These are phyloP conservation scores for Angomonas desouzai DNA, from an alignment of 208 protist species.

Conservation along the genomic window DNA sequence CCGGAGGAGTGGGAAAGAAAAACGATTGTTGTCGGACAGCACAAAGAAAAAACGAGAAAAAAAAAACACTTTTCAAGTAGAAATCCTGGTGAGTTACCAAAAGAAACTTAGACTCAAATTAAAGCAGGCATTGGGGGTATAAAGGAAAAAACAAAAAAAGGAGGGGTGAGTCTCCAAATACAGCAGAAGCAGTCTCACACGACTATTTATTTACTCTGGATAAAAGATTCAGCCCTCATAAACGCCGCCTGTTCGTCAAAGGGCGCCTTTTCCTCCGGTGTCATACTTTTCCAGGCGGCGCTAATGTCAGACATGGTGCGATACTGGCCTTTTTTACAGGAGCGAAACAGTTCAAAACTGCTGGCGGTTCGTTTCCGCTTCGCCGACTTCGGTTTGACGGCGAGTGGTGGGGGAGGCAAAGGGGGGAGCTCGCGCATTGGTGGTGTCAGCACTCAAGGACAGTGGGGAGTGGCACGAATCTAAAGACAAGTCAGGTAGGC, in stretches of 20 bases:
- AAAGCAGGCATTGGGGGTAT: no score
- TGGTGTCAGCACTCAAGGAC: neutral
- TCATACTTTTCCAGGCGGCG: slow-evolving; percentile 7
- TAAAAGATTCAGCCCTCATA: slow-evolving; percentile 3
- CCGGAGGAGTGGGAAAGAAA: no score
- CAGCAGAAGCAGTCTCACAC: no score
- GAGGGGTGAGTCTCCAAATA: neutral
- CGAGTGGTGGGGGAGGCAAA: neutral
- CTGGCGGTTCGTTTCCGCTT: neutral
- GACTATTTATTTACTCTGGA: neutral
- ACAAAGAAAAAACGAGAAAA: no score
- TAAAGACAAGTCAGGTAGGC: neutral
- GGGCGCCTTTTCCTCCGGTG: slow-evolving; percentile 2
- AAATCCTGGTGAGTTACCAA: no score
- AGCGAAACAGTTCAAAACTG: neutral
- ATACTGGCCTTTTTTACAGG: neutral
- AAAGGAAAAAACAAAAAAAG: slow-evolving; percentile 5
- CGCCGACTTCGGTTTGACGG: neutral
- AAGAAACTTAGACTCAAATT: no score
- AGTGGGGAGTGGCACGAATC: no score
- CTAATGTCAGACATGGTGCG: neutral
- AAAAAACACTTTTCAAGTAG: no score
- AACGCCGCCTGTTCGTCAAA: slow-evolving; percentile 9
- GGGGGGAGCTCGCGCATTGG: neutral
- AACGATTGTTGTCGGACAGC: no score